Evolutionary conservation across 306 rosid genomes (phyloP).

Genomic region (Casuarina equisetifolia): DNA sequence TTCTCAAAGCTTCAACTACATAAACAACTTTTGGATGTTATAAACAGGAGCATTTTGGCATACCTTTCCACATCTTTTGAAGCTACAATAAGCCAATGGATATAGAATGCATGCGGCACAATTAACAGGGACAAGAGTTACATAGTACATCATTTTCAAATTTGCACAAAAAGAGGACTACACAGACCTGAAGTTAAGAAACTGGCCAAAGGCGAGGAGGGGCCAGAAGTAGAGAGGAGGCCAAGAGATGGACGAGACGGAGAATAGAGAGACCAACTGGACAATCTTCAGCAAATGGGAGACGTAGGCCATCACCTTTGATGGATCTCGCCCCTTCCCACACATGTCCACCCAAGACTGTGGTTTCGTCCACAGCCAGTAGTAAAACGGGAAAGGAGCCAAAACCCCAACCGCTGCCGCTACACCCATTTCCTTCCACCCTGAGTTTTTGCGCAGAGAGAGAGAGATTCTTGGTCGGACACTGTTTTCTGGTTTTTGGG

Average conservation of each 20-base stretch:
- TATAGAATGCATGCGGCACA: no score
- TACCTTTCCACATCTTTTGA: not conserved
- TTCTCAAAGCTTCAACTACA: no score
- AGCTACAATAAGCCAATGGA: not conserved
- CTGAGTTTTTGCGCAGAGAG: not conserved
- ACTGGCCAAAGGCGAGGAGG: slow-evolving; percentile 77
- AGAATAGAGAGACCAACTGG: slow-evolving; percentile 67
- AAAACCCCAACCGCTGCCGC: slow-evolving; percentile 50
- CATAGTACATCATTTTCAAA: no score
- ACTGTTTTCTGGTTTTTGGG: not conserved
- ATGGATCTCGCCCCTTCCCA: slow-evolving; percentile 73
- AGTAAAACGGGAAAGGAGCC: slow-evolving; percentile 77
- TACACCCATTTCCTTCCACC: slow-evolving; percentile 38
- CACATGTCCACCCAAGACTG: slow-evolving; percentile 78
- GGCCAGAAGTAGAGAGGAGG: slow-evolving; percentile 87
- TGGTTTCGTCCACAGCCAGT: slow-evolving; percentile 63
- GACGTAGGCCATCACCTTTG: slow-evolving; percentile 61
- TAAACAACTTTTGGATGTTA: no score
- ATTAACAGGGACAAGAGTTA: no score
- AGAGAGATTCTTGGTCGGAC: no score
- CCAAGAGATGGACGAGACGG: slow-evolving; percentile 65
- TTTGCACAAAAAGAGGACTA: not conserved
- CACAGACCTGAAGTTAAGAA: slow-evolving; percentile 73
- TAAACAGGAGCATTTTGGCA: no score
- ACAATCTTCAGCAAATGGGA: slow-evolving; percentile 63